Base-by-base conservation (phyloP, 352 stramenopile species). In the Pythium plurisporium region DNA sequence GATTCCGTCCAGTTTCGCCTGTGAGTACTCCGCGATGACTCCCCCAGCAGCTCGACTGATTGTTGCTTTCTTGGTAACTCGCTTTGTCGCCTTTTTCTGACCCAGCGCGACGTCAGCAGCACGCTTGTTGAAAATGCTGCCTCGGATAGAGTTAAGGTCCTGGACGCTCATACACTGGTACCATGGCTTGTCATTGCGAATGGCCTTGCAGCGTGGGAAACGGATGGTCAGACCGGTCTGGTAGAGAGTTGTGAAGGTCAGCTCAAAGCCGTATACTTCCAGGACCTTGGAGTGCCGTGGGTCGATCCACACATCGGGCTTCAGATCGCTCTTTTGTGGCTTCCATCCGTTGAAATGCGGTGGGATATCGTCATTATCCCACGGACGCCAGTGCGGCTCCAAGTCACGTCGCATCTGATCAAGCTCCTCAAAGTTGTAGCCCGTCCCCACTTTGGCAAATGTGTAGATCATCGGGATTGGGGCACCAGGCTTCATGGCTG, bases 211-310 rank as follows among this genome's bases (percentile, higher is more conserved):
- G 4, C 85, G 79, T 20, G 85, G 82, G 41, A 93, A 94, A 8
- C 85, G 82, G 27, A 94, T 71, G 1, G 85, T 94, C 26, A 94
- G 61, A 1, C 81, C 81, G 14, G 85, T 91, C 36, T 91, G 74
- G 55, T 93, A 94, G 15, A 91, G 56, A 20, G 76, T 87, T 29
- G 85, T 80, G 55, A 84, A 91, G 37, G 85, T 89, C 27, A 94
- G 59, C 55, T 94, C 85, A 59, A 94, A 94, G 10, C 85, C 85
- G 36, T 91, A 94, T 7, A 94, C 75, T 65, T 94, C 82, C 14
- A 94, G 67, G 31, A 91, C 79, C 48, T 91, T 91, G 4, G 85
- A 94, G 46, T 86, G 70, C 17, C 82, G 76, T 40, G 82, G 85
- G 9, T 89, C 79, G 47, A 94, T 88, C 85, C 82, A 93, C 15